These are phyloP conservation scores for Talaromyces amestolkiae DNA, from an alignment of 2,329 filamentous ascomycete species.

Conservation along the genomic window DNA sequence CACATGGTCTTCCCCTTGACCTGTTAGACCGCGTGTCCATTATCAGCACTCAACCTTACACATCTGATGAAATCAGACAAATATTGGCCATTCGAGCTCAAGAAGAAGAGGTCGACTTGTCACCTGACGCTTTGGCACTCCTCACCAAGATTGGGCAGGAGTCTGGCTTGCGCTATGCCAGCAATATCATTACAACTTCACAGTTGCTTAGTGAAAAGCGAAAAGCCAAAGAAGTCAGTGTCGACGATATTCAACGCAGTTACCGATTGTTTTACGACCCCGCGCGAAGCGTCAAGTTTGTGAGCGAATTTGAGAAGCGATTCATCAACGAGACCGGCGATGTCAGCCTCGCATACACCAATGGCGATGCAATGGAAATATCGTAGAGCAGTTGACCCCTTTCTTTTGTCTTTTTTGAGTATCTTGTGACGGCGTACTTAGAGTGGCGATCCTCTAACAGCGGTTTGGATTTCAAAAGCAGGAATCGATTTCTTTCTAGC, in stretches of 20 bases:
- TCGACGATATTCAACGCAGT: conserved; percentile 88
- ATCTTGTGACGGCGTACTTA: conserved; percentile 19
- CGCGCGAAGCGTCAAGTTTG: conserved; percentile 81
- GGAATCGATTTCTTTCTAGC: neutral
- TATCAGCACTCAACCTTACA: conserved; percentile 87
- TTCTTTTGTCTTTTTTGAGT: neutral
- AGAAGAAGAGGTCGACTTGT: conserved; percentile 92
- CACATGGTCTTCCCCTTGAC: conserved; percentile 90
- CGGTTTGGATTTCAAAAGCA: conserved; percentile 15
- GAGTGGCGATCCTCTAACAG: conserved; percentile 14
- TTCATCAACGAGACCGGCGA: conserved; percentile 84
- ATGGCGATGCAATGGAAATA: conserved; percentile 68
- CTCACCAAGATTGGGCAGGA: conserved; percentile 95
- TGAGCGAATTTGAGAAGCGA: conserved; percentile 83
- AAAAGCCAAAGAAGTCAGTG: conserved; percentile 74
- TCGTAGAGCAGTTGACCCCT: conserved; percentile 28
- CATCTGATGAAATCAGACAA: conserved; percentile 79
- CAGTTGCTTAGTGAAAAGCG: conserved; percentile 85
- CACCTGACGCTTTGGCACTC: conserved; percentile 83
- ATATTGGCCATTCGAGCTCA: conserved; percentile 89
- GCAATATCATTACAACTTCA: conserved; percentile 93
- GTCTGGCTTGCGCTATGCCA: conserved; percentile 89
- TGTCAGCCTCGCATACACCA: conserved; percentile 64
- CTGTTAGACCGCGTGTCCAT: conserved; percentile 96
- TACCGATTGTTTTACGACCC: conserved; percentile 95